These are phyloP conservation scores for Sparassis latifolia DNA, from an alignment of 1,284 basidiomycete species.

Conservation along the genomic window DNA sequence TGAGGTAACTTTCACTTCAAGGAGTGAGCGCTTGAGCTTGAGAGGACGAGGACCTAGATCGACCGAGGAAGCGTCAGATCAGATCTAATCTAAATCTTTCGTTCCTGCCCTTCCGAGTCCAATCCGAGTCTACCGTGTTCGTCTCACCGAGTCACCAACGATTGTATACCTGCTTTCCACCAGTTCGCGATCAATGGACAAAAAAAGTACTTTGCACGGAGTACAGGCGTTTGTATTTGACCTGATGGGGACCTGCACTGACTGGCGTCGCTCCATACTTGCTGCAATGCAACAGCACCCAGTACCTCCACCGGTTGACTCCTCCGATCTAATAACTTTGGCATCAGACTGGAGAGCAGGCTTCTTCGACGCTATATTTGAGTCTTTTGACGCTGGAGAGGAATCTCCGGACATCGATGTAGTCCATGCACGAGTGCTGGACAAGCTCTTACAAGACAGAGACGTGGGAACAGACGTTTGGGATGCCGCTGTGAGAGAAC, in stretches of 20 bases:
- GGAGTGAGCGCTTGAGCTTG: no score
- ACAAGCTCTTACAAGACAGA: neutral
- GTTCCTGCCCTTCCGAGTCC: no score
- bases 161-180: no score
- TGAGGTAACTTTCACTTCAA: no score
- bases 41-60: no score
- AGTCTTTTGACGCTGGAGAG: conserved; percentile 1
- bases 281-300: conserved; percentile 1
- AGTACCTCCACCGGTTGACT: neutral
- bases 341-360: neutral
- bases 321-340: neutral
- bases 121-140: no score
- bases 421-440: conserved; percentile 1
- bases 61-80: no score
- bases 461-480: conserved; percentile 1
- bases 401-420: neutral
- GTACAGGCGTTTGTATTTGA: conserved; percentile 4
- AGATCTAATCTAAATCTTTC: no score
- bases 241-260: conserved; percentile 5
- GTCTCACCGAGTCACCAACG: no score
- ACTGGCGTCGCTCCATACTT: conserved; percentile 3
- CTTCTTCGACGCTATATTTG: conserved; percentile 2
- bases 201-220: neutral
- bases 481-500: neutral
- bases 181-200: no score